Base-by-base conservation (phyloP, 225 moss, liverwort and hornwort genomes). In the Climacium dendroides region DNA sequence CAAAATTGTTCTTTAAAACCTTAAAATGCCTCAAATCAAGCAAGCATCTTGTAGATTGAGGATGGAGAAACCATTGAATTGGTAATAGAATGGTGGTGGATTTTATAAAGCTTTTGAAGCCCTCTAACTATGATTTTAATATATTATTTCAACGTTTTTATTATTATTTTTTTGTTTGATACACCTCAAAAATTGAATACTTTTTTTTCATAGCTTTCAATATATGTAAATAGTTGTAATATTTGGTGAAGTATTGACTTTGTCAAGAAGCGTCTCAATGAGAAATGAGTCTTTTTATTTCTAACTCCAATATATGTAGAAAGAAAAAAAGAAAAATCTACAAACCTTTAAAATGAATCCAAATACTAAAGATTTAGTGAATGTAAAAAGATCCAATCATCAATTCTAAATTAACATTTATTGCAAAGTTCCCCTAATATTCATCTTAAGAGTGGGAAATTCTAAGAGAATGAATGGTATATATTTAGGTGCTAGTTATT, bases 11-110 rank as follows among this genome's bases (percentile, higher is more conserved):
- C 5, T 43, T 71, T 28, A 26, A 5, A 43, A 28, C 3, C 16
- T 28, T 9, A 26, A 43, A 8, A 14, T 41, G 3, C 9, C 8
- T 26, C 9, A 41, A 70, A 43, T 70, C 9, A 41, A 15, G 6
- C 0, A 0, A 70, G 3, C 0, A 0, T 19, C 43, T 71, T 45
- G 10, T 9, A 45, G 5, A 28, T 16, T 71, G 3, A n/a, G 45
- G 8, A 45, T 45, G 45, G 5, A 43, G 16, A 28, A 8, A 10
- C 37, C 37, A 9, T 34, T 34, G 8, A 64, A 13, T 69, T n/a
- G 7, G 13, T 45, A 45, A 45, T 45, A 45, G 45, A 45, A 6
- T 45, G 45, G 8, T 69, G 3, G 13, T 69, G 4, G 7, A 2
- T 4, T 69, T 69, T 5, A 1, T 1, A 39, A 69, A 13, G 24